These are phyloP conservation scores for Trichoderma parareesei DNA, from an alignment of 495 filamentous ascomycete genomes.

Conservation along the genomic window DNA sequence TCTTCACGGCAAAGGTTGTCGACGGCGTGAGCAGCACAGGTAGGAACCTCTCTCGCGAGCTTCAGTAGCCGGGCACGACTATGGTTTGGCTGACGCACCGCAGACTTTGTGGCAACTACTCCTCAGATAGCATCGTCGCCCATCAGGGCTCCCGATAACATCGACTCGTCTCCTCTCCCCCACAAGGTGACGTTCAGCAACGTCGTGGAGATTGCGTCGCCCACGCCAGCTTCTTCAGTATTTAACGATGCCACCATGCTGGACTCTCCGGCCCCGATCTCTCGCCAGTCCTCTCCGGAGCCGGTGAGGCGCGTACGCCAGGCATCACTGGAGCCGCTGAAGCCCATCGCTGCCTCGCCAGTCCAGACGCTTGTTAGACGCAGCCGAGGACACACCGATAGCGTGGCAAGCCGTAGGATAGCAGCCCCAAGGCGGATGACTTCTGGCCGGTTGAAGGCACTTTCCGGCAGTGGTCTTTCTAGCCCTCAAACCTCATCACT, in stretches of 20 bases:
- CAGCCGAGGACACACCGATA: conserved; percentile 1
- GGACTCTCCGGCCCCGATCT: conserved; percentile 39
- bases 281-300: conserved; percentile 46
- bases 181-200: conserved; percentile 69
- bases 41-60: conserved; percentile 37
- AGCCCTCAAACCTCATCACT: conserved; percentile 59
- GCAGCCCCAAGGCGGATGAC: conserved; percentile 52
- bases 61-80: conserved; percentile 2
- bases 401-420: conserved; percentile 45
- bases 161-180: conserved; percentile 92
- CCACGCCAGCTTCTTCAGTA: conserved; percentile 45
- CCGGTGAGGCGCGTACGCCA: conserved; percentile 38
- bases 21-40: conserved; percentile 58
- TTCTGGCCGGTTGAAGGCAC: conserved; percentile 50
- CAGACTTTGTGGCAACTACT: conserved; percentile 74
- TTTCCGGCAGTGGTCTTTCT: conserved; percentile 43
- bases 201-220: conserved; percentile 58
- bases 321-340: conserved; percentile 45
- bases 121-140: conserved; percentile 77
- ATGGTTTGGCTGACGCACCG: conserved; percentile 21
- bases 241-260: conserved; percentile 34
- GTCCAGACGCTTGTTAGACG: conserved; percentile 17
- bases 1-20: conserved; percentile 79
- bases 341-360: conserved; percentile 41
- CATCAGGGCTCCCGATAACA: conserved; percentile 60